Percentiles rank a stretch among this genome's conserved stretches.
Conservation (phyloP, 495 filamentous ascomycete species). For the Neurospora sp. region DNA sequence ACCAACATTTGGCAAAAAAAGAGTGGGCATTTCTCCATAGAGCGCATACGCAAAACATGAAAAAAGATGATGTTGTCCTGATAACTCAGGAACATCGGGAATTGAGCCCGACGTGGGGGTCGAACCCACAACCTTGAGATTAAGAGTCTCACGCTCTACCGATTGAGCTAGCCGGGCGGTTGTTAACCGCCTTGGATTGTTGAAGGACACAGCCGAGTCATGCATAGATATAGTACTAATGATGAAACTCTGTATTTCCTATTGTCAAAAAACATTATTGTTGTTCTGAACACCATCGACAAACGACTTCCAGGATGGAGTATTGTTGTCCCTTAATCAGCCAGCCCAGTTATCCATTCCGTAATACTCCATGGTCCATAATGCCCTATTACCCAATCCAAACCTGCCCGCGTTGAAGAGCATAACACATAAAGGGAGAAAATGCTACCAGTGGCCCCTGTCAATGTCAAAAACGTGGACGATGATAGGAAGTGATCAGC, state of each 20-base stretch:
- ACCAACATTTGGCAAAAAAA: not conserved
- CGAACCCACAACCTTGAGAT: conserved; percentile 10
- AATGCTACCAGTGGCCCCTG: not conserved
- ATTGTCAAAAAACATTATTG: not conserved
- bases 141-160: conserved; percentile 81
- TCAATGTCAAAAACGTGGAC: not conserved
- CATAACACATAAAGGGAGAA: not conserved
- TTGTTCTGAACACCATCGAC: not conserved
- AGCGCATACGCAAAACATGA: not conserved
- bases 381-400: not conserved
- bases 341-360: not conserved
- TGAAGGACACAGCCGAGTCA: not conserved
- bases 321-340: not conserved
- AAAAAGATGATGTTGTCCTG: not conserved
- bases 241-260: not conserved
- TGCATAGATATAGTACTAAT: not conserved
- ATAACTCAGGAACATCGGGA: not conserved
- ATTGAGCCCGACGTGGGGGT: not conserved
- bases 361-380: not conserved
- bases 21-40: not conserved
- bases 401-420: not conserved
- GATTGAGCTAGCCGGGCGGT: conserved; percentile 60
- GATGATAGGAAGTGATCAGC: not conserved
- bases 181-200: not conserved
- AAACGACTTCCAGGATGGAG: not conserved